Conservation (phyloP, 2,329 filamentous ascomycete genomes). For the Bipolaris sorokiniana region DNA sequence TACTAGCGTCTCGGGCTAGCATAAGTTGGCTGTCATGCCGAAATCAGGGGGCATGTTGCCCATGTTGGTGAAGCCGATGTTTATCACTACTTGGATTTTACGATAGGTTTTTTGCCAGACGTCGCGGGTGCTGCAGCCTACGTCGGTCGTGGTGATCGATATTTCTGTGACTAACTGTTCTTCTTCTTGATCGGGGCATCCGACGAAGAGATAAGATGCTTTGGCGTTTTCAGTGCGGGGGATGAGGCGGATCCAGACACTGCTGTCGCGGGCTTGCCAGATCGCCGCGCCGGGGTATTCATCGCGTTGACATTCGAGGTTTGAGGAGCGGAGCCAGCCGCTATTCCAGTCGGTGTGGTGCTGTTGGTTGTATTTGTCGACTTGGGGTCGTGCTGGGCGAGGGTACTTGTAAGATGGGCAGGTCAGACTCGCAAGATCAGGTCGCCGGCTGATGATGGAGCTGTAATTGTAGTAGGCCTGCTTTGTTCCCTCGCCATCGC, state of each 20-base stretch:
- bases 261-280: conserved; percentile 1
- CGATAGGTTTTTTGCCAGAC: not conserved
- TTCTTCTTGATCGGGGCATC: not conserved
- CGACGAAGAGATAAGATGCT: not conserved
- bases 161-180: not conserved
- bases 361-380: not conserved
- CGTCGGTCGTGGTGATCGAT: not conserved
- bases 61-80: not conserved
- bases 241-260: not conserved
- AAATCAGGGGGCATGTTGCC: not conserved
- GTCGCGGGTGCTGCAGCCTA: not conserved
- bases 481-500: not conserved
- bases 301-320: not conserved
- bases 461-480: not conserved
- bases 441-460: not conserved
- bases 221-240: not conserved
- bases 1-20: not conserved
- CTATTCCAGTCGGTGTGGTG: not conserved
- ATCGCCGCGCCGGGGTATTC: not conserved
- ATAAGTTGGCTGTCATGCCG: not conserved
- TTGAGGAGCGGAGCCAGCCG: not conserved
- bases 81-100: not conserved
- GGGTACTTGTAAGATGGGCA: not conserved
- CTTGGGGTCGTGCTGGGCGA: not conserved
- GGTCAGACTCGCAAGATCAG: not conserved